These are phyloP conservation scores for Allodekkera sacchari DNA, from an alignment of 805 yeast genomes.

Conservation along the genomic window DNA sequence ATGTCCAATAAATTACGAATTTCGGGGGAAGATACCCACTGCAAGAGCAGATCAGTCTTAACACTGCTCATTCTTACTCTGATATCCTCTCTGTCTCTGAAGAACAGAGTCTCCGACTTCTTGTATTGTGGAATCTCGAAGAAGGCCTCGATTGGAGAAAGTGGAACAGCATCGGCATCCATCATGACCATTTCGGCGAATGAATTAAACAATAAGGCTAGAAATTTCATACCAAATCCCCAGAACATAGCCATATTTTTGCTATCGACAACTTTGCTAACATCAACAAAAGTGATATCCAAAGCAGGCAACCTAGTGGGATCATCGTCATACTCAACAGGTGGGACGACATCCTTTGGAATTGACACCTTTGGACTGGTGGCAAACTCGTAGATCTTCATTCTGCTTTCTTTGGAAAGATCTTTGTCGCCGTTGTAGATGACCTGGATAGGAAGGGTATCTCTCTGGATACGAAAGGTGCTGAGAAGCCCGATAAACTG, in stretches of 20 bases:
- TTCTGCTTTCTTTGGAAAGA: constrained; percentile 25
- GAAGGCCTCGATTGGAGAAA: constrained; percentile 29
- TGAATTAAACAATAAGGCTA: constrained; percentile 50
- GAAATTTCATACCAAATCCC: constrained; percentile 35
- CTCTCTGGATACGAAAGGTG: constrained; percentile 41
- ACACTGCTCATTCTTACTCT: no score
- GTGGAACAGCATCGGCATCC: constrained; percentile 43
- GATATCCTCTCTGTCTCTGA: constrained; percentile 42
- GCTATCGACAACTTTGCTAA: constrained; percentile 19
- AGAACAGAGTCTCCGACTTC: constrained; percentile 34
- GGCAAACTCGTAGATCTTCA: constrained; percentile 27
- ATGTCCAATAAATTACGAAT: not conserved
- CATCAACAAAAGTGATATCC: constrained; percentile 27
- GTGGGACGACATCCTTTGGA: constrained; percentile 15
- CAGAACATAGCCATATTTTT: constrained; percentile 18
- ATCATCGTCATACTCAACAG: not conserved
- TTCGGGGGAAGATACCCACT: no score
- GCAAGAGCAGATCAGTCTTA: not conserved
- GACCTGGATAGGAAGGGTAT: constrained; percentile 40
- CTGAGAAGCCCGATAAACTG: constrained; percentile 41
- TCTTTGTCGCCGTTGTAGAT: constrained; percentile 30
- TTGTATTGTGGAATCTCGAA: constrained; percentile 28
- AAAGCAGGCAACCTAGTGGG: constrained; percentile 17
- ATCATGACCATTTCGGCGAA: constrained; percentile 46
- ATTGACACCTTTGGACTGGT: constrained; percentile 19